A percentile compares a stretch with the other conserved stretches of the same genome.
phyloP scores from a whole-genome alignment of 164 flowering plant genomes.

The Protea cynaroides region DNA sequence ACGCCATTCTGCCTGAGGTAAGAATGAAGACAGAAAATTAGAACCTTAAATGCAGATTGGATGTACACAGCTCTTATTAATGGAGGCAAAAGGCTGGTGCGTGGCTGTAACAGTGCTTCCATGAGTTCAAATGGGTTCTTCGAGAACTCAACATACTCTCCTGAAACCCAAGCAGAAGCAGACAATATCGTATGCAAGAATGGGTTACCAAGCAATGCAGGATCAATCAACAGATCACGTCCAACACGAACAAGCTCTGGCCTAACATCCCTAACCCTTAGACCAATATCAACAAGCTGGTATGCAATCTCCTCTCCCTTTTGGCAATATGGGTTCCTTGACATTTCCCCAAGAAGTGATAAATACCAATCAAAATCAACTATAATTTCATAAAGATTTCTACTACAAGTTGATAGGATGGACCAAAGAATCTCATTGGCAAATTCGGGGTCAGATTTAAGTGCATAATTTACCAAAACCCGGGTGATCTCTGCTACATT shows the following conservation, averaged over 20 bases:
- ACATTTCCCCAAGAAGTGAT: slow-evolving; percentile 85
- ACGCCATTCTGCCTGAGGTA: slow-evolving; percentile 26
- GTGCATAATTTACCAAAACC: slow-evolving; percentile 66
- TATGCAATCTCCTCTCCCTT: slow-evolving; percentile 79
- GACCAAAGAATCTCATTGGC: slow-evolving; percentile 78
- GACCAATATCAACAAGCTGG: slow-evolving; percentile 82
- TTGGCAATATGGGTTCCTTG: slow-evolving; percentile 75
- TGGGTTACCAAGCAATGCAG: slow-evolving; percentile 86
- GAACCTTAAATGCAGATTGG: slow-evolving; percentile 75
- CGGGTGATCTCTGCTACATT: slow-evolving; percentile 67
- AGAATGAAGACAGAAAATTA: slow-evolving; percentile 48
- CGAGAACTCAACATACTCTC: slow-evolving; percentile 79
- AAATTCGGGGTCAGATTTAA: slow-evolving; percentile 88
- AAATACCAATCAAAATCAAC: slow-evolving; percentile 95
- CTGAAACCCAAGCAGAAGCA: slow-evolving; percentile 93
- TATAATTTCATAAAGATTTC: slow-evolving; percentile 65
- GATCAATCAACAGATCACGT: slow-evolving; percentile 83
- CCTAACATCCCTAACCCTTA: slow-evolving; percentile 87
- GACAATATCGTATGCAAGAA: slow-evolving; percentile 59
- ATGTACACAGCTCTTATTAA: slow-evolving; percentile 69
- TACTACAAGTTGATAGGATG: slow-evolving; percentile 54
- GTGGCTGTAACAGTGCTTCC: slow-evolving; percentile 89
- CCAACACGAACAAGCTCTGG: slow-evolving; percentile 66
- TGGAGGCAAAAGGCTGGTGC: slow-evolving; percentile 73
- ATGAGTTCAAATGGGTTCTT: slow-evolving; percentile 64